phyloP scores from a whole-genome alignment of 768 basidiomycete species.

The Agaricus blazei region DNA sequence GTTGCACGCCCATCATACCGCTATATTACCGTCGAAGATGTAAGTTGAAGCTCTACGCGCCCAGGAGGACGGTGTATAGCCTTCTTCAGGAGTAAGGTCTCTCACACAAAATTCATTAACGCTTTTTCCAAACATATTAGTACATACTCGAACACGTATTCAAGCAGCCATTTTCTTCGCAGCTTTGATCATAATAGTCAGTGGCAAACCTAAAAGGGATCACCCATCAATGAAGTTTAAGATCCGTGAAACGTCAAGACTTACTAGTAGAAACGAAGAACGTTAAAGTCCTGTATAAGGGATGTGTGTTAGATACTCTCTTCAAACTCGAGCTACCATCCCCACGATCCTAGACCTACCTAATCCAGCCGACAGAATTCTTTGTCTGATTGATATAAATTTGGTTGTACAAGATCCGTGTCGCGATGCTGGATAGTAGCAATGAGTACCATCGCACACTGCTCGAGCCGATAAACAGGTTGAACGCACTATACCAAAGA shows the following conservation, averaged over 20 bases:
- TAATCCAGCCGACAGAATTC: constrained; percentile 14
- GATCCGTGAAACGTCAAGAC: background rate
- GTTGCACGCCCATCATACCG: no score
- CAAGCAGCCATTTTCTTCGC: constrained; percentile 1
- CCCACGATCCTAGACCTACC: constrained; percentile 7
- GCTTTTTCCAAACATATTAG: no score
- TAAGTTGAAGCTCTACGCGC: no score
- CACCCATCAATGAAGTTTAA: background rate
- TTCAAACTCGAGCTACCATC: background rate
- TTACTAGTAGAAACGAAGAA: background rate
- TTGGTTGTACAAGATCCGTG: constrained; percentile 18
- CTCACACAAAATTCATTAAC: no score
- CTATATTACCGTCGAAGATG: no score
- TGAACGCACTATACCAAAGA: constrained; percentile 25
- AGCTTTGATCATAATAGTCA: constrained; percentile 19
- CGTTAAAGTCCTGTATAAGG: background rate
- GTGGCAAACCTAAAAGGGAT: constrained; percentile 14
- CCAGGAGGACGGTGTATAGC: no score
- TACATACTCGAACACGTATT: background rate
- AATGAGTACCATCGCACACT: background rate
- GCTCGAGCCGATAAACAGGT: background rate
- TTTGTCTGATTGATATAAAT: constrained; percentile 20
- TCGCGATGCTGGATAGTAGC: constrained; percentile 13
- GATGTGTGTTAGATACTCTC: background rate
- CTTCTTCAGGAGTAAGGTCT: no score